phyloP scores from a whole-genome alignment of 352 stramenopile genomes.

The Phytophthora citrophthora region DNA sequence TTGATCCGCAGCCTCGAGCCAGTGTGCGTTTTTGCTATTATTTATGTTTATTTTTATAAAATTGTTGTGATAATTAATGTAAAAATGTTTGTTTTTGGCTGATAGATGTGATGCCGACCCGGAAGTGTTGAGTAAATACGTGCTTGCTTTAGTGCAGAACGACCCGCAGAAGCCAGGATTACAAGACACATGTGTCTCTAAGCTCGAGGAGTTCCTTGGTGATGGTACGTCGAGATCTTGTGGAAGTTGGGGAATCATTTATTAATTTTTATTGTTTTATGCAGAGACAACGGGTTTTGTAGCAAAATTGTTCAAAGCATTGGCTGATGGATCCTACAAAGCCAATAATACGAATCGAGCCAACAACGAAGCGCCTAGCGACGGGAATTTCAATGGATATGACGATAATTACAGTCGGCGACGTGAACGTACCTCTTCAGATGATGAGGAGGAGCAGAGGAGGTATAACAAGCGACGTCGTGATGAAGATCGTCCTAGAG shows the following conservation, averaged over 20 bases:
- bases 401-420: constrained; percentile 41
- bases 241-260: neutral
- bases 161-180: constrained; percentile 76
- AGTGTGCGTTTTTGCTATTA: constrained; percentile 57
- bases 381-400: constrained; percentile 19
- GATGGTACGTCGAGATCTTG: constrained; percentile 53
- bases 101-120: constrained; percentile 85
- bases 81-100: neutral
- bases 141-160: constrained; percentile 85
- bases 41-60: constrained; percentile 1
- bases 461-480: constrained; percentile 66
- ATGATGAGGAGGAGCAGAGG: constrained; percentile 65
- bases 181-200: constrained; percentile 72
- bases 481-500: constrained; percentile 55
- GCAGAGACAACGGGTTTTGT: constrained; percentile 82
- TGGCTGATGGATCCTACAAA: constrained; percentile 72
- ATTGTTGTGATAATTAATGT: neutral
- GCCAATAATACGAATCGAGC: constrained; percentile 17
- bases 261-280: constrained; percentile 7
- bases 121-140: constrained; percentile 89
- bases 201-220: constrained; percentile 87
- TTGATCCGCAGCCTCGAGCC: constrained; percentile 85
- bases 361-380: constrained; percentile 9
- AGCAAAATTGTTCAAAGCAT: constrained; percentile 66
- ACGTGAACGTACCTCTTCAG: constrained; percentile 42